phyloP scores from a whole-genome alignment of 345 rosid species.

The Eucalyptus marginata region DNA sequence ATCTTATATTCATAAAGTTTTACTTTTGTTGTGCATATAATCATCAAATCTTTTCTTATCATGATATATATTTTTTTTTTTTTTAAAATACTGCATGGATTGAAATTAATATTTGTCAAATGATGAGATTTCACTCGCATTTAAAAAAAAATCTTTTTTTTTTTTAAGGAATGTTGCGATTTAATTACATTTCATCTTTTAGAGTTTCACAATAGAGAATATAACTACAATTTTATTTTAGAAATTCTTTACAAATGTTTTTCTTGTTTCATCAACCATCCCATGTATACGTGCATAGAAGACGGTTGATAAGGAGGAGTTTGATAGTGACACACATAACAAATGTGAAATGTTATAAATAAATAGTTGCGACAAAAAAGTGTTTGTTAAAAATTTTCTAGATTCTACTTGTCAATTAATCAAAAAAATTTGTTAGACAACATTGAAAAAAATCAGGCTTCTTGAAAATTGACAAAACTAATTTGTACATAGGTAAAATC shows the following conservation, averaged over 20 bases:
- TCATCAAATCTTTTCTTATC: neutral
- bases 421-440: neutral
- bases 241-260: neutral
- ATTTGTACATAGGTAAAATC: too few species aligned
- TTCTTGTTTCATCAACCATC: neutral
- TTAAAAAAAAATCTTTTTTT: too few species aligned
- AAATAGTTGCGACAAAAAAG: too few species aligned
- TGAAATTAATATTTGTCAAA: neutral
- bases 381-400: neutral
- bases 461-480: neutral
- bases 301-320: neutral
- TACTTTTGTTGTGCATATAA: neutral
- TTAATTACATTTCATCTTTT: neutral
- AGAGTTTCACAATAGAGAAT: neutral
- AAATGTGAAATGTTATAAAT: neutral
- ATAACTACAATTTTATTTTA: too few species aligned
- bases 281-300: neutral
- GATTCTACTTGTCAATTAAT: neutral
- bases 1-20: neutral
- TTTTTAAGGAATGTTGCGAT: neutral
- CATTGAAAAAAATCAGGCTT: neutral
- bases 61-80: too few species aligned
- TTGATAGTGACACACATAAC: neutral
- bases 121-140: neutral
- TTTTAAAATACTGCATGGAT: neutral